Base-by-base conservation (phyloP, 208 protist species). In the Trypanosoma theileri region DNA sequence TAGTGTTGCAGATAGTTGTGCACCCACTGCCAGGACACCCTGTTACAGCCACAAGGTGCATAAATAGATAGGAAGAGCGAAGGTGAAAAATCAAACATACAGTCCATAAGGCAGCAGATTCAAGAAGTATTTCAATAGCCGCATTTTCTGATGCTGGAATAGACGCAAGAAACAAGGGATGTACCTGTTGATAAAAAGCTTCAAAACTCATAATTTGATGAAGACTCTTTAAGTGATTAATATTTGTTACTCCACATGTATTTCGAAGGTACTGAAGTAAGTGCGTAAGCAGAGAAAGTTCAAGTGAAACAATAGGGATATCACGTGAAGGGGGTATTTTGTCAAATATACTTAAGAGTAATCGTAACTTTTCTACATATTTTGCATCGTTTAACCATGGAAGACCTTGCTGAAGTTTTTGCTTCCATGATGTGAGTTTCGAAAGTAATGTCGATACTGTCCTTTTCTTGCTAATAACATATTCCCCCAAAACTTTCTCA, bases 1-100 rank as follows among this genome's bases (percentile, higher is more conserved):
- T 59, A 19, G 61, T 40, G 14, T 57, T 73, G 51, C 64, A 71
- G n/a, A 79, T 63, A 0, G 77, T 82, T 17, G 59, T 64, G 21
- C 77, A 73, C n/a, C 77, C 77, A 63, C 71, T 75, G 0, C 77
- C 70, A 17, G 51, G 16, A 53, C 72, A 79, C 14, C 71, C 77
- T 9, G 72, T 74, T 9, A 82, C 72, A 10, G 61, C 66, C 0
- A 78, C 24, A 13, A 67, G 44, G 52, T 70, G 63, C 9, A 57
- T 71, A 53, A 63, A 73, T 3, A 61, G 59, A 75, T 71, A 75
- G n/a, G 71, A 73, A 24, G 64, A 77, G 2, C 83, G 72, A 51
- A 88, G 71, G 61, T 88, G 73, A 46, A 83, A 79, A 48, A 82
- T 69, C 13, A 83, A 64, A 59, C 79, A 88, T 11, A 77, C 31